Base-by-base conservation (phyloP, 1,284 basidiomycete genomes). In the Neotropicomus parvogracilis region DNA sequence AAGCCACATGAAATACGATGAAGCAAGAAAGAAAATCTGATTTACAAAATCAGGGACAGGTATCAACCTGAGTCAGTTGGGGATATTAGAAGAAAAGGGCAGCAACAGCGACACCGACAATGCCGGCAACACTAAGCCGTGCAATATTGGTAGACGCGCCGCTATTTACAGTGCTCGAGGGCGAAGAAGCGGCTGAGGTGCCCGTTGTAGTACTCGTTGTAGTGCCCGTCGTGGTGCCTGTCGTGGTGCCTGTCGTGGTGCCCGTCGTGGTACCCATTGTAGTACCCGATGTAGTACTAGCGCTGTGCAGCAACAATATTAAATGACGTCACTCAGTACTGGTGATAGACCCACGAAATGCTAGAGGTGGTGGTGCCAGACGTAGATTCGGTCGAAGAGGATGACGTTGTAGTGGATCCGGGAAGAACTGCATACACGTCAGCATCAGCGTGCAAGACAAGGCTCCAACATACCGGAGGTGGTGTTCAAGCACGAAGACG, bases 91-190 rank as follows among this genome's bases (percentile, higher is more conserved):
- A 44, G 33, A 72, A 54, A 32, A 83, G 57, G 28, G 75, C 78
- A 44, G 72, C 64, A 44, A 78, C 51, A 34, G 69, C 72, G 29
- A 71, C 78, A 47, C 77, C 78, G 43, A 77, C 49, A 32, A 75
- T 46, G 52, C 74, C 79, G 45, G 70, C 75, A 39, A 62, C 63
- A 39, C 74, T 75, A 36, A 72, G 50, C 19, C 67, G 59, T 14
- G 65, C 69, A 38, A 58, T 54, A 6, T 70, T 66, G 19, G 65
- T 55, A 19, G 69, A 56, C 2, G 69, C 72, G 41, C 62, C 53
- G 16, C 54, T 55, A 24, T 51, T 54, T 27, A 50, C 43, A n/a
- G 59, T 28, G 14, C 46, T 48, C 33, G 61, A 43, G 11, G 58
- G 4, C 6, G 64, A 35, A 24, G 62, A 9, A 5, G 53, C 42